Evolutionary conservation across 129 eudicot species (phyloP).

Genomic region (Tagetes patula): DNA sequence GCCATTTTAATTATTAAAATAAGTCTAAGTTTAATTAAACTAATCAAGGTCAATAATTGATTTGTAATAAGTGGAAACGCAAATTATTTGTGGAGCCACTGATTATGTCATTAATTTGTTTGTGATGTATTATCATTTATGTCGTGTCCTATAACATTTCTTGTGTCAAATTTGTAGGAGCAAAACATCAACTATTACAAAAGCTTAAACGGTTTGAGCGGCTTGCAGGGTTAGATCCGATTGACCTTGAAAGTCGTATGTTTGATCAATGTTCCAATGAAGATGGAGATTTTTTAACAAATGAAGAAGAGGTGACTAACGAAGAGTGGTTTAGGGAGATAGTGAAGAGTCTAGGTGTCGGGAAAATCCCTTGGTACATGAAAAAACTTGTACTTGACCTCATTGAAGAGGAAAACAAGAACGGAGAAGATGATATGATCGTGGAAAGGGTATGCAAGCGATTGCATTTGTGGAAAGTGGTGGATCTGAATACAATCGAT

Average conservation of each 20-base stretch:
- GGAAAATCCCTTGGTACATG: conserved; percentile 50
- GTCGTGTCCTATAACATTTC: background rate
- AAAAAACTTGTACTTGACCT: conserved; percentile 58
- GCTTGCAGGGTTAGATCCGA: conserved; percentile 74
- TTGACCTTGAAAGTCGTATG: conserved; percentile 78
- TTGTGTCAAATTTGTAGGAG: conserved; percentile 45
- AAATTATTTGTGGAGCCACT: conserved; percentile 32
- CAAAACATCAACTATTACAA: conserved; percentile 61
- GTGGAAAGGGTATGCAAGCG: conserved; percentile 46
- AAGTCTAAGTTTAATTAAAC: background rate
- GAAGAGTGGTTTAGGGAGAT: conserved; percentile 32
- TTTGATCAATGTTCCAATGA: conserved; percentile 39
- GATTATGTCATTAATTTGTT: background rate
- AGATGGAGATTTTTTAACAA: conserved; percentile 28
- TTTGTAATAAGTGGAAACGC: conserved; percentile 30
- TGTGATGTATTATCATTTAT: conserved; percentile 3
- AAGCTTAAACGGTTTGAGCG: conserved; percentile 78
- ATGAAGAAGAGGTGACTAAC: conserved; percentile 21
- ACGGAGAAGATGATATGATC: conserved; percentile 25
- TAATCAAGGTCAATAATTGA: conserved; percentile 22
- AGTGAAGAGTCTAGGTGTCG: conserved; percentile 13
- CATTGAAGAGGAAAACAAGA: conserved; percentile 46
- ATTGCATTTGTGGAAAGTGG: conserved; percentile 65
- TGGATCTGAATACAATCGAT: conserved; percentile 71
- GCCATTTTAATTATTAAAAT: conserved; percentile 21